These are phyloP conservation scores for Juncus inflexus DNA, from an alignment of 176 grass and related monocot species.

Conservation along the genomic window DNA sequence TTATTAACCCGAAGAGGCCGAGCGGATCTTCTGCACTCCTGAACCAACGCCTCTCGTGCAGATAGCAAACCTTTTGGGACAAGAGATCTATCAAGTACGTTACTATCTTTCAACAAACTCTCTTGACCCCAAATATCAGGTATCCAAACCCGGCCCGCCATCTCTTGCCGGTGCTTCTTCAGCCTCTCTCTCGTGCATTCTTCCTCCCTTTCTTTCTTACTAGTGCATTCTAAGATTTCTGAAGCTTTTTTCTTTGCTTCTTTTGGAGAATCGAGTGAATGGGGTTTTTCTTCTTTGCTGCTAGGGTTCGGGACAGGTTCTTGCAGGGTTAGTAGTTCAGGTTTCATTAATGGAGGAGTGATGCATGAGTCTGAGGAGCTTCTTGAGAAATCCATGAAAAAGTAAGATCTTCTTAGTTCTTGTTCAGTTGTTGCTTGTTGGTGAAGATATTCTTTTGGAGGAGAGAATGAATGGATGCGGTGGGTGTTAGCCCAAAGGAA, in stretches of 20 bases:
- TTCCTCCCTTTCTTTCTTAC: background rate
- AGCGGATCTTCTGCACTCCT: slow-evolving; percentile 27
- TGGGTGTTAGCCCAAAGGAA: slow-evolving; percentile 17
- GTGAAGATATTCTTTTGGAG: slow-evolving; percentile 4
- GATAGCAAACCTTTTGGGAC: slow-evolving; percentile 30
- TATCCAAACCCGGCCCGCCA: slow-evolving; percentile 46
- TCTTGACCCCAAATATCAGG: slow-evolving; percentile 49
- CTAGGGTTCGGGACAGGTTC: background rate
- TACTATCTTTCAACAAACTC: slow-evolving; percentile 28
- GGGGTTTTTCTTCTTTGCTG: background rate
- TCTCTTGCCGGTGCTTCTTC: slow-evolving; percentile 39
- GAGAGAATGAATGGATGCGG: background rate
- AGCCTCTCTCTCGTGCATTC: slow-evolving; percentile 35
- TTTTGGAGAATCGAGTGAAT: background rate
- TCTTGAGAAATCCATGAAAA: slow-evolving; percentile 23
- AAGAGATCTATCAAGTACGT: slow-evolving; percentile 31
- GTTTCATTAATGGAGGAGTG: background rate
- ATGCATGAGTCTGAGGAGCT: slow-evolving; percentile 2
- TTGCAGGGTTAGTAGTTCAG: background rate
- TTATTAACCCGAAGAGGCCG: slow-evolving; percentile 5
- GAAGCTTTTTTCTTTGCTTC: slow-evolving; percentile 8
- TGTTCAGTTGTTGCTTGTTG: background rate
- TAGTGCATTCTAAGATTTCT: background rate
- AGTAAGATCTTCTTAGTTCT: background rate
- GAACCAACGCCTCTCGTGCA: slow-evolving; percentile 32